Evolutionary conservation across 2,329 filamentous ascomycete genomes (phyloP).

Genomic region (Colletotrichum lupini): DNA sequence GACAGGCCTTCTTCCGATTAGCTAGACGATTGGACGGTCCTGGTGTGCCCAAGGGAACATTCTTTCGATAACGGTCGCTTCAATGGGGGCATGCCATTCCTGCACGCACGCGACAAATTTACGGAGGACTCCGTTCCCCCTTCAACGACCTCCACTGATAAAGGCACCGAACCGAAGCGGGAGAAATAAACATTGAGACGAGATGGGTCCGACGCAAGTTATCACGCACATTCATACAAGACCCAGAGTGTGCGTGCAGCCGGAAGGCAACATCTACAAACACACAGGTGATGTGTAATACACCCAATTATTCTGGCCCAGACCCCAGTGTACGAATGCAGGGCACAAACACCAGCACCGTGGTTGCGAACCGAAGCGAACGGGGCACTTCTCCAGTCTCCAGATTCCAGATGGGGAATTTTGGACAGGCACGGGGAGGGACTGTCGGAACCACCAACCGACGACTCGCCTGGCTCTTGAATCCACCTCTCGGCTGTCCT

Average conservation of each 20-base stretch:
- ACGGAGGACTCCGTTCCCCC: conserved; percentile 20
- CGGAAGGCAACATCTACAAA: background rate
- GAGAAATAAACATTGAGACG: background rate
- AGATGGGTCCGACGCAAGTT: conserved; percentile 4
- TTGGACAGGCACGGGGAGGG: background rate
- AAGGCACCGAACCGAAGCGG: background rate
- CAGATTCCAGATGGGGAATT: conserved; percentile 5
- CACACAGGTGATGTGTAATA: background rate
- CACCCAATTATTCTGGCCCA: background rate
- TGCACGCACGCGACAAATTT: conserved; percentile 20
- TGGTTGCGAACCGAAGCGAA: conserved; percentile 9
- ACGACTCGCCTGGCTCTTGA: background rate
- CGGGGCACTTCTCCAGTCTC: conserved; percentile 5
- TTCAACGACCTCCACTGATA: conserved; percentile 31
- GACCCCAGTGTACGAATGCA: conserved; percentile 17
- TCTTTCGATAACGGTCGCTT: conserved; percentile 1
- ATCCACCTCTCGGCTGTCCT: background rate
- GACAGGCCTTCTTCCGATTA: conserved; percentile 27
- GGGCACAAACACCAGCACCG: conserved; percentile 18
- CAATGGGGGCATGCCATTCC: background rate
- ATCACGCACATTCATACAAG: background rate
- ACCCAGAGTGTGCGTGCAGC: background rate
- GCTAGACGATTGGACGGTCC: conserved; percentile 17
- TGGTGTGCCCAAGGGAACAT: conserved; percentile 17
- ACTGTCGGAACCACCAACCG: conserved; percentile 5